Evolutionary conservation across 2,329 filamentous ascomycete genomes (phyloP), one percentile per base, ranked within the genome.

Genomic region (Venturia oleaginea): DNA sequence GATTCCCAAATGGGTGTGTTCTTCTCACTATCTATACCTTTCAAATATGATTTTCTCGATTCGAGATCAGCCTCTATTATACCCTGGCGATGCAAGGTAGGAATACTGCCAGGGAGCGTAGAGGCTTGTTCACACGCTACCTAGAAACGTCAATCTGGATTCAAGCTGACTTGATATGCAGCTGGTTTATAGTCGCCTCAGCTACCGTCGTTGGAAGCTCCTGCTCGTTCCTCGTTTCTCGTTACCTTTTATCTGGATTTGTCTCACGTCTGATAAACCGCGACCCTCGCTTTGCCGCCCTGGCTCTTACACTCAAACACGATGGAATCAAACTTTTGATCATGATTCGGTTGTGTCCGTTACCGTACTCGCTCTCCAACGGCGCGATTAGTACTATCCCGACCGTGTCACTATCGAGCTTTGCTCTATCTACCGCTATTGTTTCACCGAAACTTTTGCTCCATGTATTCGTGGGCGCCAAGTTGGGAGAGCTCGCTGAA

Each of bases 331-430:
- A 91, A 71, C 86, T 97, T 63, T 82, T 99, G 57, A 87, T 91
- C 67, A 95, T 94, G 83, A 94, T 99, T 70, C 85, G 94, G 37
- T 83, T 97, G 68, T 97, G 93, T 71, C 94, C 94, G 1, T 75
- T 99, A 66, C 94, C 94, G 17, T 99, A 96, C 75, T 94, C 90
- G 62, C 80, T 97, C 69, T 92, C 90, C 72, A 99, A 99, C 73
- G 94, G 92, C 61, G 96, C 96, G 66, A 85, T 99, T 64, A 91
- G 91, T 37, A 97, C 94, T 1, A 92, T 99, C 67, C 92, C 92
- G 2, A 96, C 89, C 38, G 90, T 99, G 40, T 83, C 87, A 30
- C 89, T 90, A 48, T 74, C 83, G 66, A 84, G 84, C 59, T 97
- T 95, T 77, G 87, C 87, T 38, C 74, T 92, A 57, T 93, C 94